These are phyloP conservation scores for Aspergillus wentii DNA, from an alignment of 495 filamentous ascomycete genomes.

Conservation along the genomic window DNA sequence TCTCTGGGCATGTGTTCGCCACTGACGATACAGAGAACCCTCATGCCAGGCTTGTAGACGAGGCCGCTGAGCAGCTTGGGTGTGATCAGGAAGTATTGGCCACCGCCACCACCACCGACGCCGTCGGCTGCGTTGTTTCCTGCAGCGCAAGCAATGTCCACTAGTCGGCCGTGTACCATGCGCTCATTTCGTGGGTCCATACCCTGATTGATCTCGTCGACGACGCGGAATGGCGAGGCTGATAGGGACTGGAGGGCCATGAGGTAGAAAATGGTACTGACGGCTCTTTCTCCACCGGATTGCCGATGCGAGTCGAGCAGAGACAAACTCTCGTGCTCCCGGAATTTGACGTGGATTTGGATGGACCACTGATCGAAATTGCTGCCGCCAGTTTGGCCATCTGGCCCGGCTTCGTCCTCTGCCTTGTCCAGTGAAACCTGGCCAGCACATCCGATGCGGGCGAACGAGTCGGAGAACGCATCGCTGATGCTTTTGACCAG, in stretches of 20 bases:
- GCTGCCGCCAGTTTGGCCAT: conserved; percentile 56
- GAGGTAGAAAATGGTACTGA: conserved; percentile 98
- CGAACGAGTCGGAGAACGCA: conserved; percentile 85
- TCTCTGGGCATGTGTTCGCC: conserved; percentile 81
- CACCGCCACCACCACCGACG: conserved; percentile 31
- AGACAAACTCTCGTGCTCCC: conserved; percentile 78
- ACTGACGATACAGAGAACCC: conserved; percentile 86
- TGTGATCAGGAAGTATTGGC: conserved; percentile 92
- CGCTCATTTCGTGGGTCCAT: conserved; percentile 99
- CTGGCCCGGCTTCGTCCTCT: conserved; percentile 29
- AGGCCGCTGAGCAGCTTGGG: conserved; percentile 89
- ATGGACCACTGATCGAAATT: conserved; percentile 91
- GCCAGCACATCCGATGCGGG: conserved; percentile 91
- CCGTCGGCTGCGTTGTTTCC: conserved; percentile 14
- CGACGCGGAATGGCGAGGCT: conserved; percentile 95
- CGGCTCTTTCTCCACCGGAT: conserved; percentile 92
- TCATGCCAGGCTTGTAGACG: conserved; percentile 84
- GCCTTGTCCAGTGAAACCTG: conserved; percentile 66
- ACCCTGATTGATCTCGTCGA: conserved; percentile 99
- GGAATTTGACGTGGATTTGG: conserved; percentile 90
- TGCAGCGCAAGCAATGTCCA: conserved; percentile 75
- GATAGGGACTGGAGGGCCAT: conserved; percentile 96
- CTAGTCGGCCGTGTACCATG: conserved; percentile 95
- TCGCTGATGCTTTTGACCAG: conserved; percentile 78
- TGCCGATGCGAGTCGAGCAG: conserved; percentile 87